Evolutionary conservation across 441 rosid species (phyloP).

Genomic region (Croton setiger): DNA sequence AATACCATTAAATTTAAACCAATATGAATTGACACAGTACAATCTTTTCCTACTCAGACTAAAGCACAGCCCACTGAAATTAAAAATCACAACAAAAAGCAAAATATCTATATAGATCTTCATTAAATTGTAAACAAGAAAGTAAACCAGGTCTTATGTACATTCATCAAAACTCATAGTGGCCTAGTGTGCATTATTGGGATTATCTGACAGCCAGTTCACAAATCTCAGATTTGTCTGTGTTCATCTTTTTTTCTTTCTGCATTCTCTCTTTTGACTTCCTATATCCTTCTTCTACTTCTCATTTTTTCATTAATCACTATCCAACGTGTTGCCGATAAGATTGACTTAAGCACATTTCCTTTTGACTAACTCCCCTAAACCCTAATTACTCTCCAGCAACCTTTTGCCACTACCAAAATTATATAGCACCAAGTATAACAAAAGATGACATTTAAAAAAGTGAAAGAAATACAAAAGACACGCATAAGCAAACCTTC

Average conservation of each 20-base stretch:
- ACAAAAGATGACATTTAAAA: neutral
- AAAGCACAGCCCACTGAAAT: neutral
- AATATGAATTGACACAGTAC: neutral
- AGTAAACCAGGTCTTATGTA: neutral
- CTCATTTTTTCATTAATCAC: neutral
- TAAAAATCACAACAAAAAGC: neutral
- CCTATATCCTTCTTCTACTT: neutral
- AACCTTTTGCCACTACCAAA: neutral
- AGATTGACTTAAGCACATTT: neutral
- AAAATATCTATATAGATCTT: neutral
- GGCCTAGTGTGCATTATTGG: neutral
- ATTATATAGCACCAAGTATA: neutral
- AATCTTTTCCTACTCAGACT: neutral
- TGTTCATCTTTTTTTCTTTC: neutral
- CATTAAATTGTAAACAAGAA: neutral
- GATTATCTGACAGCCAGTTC: neutral
- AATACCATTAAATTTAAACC: neutral
- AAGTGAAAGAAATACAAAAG: conserved; percentile 2
- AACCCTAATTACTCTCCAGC: neutral
- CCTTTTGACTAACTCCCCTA: neutral
- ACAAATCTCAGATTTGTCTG: neutral
- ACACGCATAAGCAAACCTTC: conserved; percentile 56
- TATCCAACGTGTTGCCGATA: neutral
- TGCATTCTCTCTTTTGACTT: neutral
- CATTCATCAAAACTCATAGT: neutral